Evolutionary conservation across 2,329 filamentous ascomycete species (phyloP).

Genomic region (Hypoxylon sp.): DNA sequence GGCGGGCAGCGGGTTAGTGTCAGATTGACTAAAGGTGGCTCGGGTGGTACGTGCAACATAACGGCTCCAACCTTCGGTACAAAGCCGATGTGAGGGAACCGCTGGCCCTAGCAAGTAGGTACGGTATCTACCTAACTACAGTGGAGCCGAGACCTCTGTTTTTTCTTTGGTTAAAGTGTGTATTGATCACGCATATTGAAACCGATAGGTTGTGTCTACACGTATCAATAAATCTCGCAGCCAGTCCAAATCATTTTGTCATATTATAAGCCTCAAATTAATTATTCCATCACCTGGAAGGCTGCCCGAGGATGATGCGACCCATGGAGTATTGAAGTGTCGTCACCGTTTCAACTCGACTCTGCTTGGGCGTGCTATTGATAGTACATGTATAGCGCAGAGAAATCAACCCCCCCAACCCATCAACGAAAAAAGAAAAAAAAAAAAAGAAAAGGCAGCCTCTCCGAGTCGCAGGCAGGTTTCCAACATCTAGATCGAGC

Average conservation of each 20-base stretch:
- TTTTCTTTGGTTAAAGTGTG: conserved; percentile 6
- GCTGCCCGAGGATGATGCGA: conserved; percentile 13
- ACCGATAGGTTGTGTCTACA: neutral
- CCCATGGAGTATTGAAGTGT: conserved; percentile 15
- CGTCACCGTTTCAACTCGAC: conserved; percentile 29
- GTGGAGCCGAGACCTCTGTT: conserved; percentile 23
- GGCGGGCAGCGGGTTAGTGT: conserved; percentile 3
- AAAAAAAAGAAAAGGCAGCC: neutral
- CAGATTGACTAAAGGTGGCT: conserved; percentile 32
- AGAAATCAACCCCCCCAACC: neutral
- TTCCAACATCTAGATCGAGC: conserved; percentile 6
- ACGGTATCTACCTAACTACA: conserved; percentile 18
- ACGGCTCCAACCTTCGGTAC: conserved; percentile 39
- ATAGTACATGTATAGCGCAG: neutral
- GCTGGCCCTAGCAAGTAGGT: conserved; percentile 22
- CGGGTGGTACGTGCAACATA: conserved; percentile 36
- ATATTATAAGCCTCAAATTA: neutral
- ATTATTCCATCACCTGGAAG: conserved; percentile 1
- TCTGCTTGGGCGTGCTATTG: neutral
- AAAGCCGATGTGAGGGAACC: conserved; percentile 27
- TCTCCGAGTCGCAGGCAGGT: conserved; percentile 1
- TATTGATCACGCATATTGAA: conserved; percentile 19
- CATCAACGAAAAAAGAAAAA: neutral
- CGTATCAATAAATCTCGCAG: conserved; percentile 7
- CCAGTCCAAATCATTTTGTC: conserved; percentile 11